phyloP scores from a whole-genome alignment of 345 rosid genomes.

The Pugionium cornutum region DNA sequence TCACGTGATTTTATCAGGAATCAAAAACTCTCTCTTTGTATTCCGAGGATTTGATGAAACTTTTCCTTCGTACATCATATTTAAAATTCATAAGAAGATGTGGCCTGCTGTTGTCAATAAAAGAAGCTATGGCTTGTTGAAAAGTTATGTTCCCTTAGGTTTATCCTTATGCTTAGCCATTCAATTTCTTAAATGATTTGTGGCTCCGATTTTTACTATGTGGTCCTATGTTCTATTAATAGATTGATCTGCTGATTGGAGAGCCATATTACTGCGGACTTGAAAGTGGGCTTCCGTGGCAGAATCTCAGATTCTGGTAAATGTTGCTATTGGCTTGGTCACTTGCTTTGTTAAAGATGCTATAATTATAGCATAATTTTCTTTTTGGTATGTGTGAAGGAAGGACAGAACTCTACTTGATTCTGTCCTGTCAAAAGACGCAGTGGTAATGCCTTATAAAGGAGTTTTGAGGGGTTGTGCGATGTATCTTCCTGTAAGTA shows the following conservation, averaged over 20 bases:
- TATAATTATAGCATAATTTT: conserved; percentile 12
- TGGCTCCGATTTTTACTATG: conserved; percentile 12
- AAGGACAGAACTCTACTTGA: conserved; percentile 75
- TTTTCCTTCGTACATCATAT: background rate
- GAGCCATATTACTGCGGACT: conserved; percentile 82
- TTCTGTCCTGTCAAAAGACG: conserved; percentile 60
- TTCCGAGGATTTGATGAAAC: no score
- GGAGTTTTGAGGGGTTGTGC: conserved; percentile 81
- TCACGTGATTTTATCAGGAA: background rate
- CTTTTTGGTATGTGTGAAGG: conserved; percentile 48
- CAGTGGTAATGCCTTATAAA: conserved; percentile 70
- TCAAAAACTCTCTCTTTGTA: no score
- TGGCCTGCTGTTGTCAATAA: background rate
- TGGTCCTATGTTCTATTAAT: conserved; percentile 23
- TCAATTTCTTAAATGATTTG: background rate
- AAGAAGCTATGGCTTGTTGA: conserved; percentile 2
- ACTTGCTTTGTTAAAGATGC: conserved; percentile 11
- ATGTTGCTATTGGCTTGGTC: conserved; percentile 23
- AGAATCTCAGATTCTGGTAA: conserved; percentile 91
- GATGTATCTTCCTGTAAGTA: conserved; percentile 83
- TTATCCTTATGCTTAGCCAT: conserved; percentile 7
- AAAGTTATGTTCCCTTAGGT: background rate
- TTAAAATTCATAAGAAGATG: background rate
- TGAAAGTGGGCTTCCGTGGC: conserved; percentile 90
- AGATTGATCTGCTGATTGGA: conserved; percentile 84